Conservation (phyloP, 2,329 filamentous ascomycete species). For the Colletotrichum neosansevieriae region DNA sequence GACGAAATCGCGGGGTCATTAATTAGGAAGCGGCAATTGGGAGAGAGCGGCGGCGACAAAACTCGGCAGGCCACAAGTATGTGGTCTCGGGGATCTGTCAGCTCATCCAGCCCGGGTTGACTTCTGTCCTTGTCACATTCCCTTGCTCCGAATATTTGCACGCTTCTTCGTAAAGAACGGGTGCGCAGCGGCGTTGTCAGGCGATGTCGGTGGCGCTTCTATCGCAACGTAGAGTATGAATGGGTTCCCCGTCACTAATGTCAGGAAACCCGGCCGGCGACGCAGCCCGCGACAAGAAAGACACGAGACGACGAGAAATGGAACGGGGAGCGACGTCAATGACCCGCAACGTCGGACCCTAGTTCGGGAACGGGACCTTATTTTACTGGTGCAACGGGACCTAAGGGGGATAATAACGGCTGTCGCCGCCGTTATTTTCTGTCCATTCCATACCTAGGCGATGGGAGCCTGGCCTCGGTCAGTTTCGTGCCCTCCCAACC, state of each 20-base stretch:
- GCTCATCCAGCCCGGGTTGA: neutral
- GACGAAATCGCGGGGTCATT: slow-evolving; percentile 13
- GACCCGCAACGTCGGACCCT: slow-evolving; percentile 4
- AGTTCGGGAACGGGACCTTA: slow-evolving; percentile 26
- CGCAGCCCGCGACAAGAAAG: neutral
- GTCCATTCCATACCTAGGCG: slow-evolving; percentile 2
- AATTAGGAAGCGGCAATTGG: neutral
- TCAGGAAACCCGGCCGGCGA: neutral
- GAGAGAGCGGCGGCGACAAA: neutral
- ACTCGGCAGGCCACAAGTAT: neutral
- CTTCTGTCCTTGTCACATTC: too few species aligned
- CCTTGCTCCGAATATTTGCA: neutral
- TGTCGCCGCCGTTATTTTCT: neutral
- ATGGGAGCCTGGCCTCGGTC: slow-evolving; percentile 6
- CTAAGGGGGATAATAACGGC: slow-evolving; percentile 2
- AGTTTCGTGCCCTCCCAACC: slow-evolving; percentile 6
- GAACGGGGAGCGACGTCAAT: neutral
- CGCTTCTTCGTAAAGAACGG: neutral
- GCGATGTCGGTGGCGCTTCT: neutral
- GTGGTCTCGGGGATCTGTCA: neutral
- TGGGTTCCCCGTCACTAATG: neutral
- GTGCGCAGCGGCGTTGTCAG: neutral
- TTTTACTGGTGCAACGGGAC: slow-evolving; percentile 31
- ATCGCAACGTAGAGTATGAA: neutral
- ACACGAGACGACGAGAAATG: neutral